phyloP scores from a whole-genome alignment of 2,329 filamentous ascomycete species.

The Mycosphaerella sp. region DNA sequence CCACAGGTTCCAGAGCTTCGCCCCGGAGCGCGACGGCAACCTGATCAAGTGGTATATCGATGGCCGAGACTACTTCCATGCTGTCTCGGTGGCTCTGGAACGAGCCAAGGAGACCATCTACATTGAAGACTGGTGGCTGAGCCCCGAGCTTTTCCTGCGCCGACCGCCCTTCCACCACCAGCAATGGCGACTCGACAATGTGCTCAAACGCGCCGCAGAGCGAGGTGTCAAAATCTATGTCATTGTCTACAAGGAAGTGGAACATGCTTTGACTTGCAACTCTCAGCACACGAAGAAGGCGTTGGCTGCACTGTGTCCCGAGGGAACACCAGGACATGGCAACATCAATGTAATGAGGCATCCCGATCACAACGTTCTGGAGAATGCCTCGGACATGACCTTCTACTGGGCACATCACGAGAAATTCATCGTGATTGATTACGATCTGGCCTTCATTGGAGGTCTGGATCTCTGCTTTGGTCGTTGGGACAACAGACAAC shows the following conservation, averaged over 20 bases:
- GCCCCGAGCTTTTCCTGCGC: constrained; percentile 78
- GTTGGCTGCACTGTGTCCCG: constrained; percentile 69
- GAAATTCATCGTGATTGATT: constrained; percentile 94
- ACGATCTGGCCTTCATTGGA: constrained; percentile 83
- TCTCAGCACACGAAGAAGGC: constrained; percentile 88
- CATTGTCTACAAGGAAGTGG: constrained; percentile 79
- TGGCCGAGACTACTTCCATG: constrained; percentile 88
- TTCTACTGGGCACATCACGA: constrained; percentile 99
- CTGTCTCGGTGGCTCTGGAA: constrained; percentile 85
- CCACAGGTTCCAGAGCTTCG: constrained; percentile 85
- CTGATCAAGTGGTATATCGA: constrained; percentile 93
- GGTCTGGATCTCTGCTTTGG: constrained; percentile 94
- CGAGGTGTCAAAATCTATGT: constrained; percentile 92
- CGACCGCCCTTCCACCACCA: constrained; percentile 76
- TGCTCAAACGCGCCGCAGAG: constrained; percentile 83
- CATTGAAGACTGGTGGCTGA: constrained; percentile 96
- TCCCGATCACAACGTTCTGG: constrained; percentile 89
- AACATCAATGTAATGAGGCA: constrained; percentile 89
- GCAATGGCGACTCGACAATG: constrained; percentile 78
- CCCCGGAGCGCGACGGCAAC: constrained; percentile 79
- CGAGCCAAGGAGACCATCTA: constrained; percentile 89
- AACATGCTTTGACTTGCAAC: constrained; percentile 69
- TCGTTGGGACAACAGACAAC: constrained; percentile 83
- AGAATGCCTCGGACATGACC: constrained; percentile 92
- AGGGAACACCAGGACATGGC: constrained; percentile 72